Percentiles rank a stretch among this genome's conserved stretches.
phyloP scores from a whole-genome alignment of 2,329 filamentous ascomycete genomes.

The Diaporthe sp. region DNA sequence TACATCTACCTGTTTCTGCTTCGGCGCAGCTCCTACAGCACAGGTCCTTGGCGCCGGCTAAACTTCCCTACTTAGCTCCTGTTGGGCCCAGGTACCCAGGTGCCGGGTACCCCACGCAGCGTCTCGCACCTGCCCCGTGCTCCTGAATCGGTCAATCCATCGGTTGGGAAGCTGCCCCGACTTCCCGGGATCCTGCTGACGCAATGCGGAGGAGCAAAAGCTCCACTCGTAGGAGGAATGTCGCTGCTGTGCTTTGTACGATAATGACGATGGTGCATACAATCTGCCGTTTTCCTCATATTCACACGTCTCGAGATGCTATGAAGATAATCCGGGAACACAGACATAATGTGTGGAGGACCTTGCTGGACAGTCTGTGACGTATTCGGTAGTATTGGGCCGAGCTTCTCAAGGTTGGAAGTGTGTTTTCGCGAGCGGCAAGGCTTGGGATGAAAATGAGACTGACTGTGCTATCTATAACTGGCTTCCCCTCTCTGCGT shows the following conservation, averaged over 20 bases:
- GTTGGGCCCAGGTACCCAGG: conserved; percentile 5
- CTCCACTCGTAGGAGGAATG: not conserved
- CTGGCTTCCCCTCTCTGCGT: not conserved
- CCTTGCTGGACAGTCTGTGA: not conserved
- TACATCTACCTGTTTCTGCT: conserved; percentile 13
- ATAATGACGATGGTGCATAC: not conserved
- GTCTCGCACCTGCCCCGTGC: not conserved
- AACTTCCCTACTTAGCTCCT: conserved; percentile 19
- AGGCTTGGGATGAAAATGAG: conserved; percentile 22
- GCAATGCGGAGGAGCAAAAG: conserved; percentile 19
- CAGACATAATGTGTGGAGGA: not conserved
- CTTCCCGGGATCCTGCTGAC: conserved; percentile 14
- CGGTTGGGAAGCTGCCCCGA: conserved; percentile 28
- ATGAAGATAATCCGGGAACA: not conserved
- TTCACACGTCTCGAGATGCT: not conserved
- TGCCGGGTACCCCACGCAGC: not conserved
- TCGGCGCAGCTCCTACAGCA: conserved; percentile 19
- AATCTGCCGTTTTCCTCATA: too few species aligned
- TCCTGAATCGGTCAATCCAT: conserved; percentile 16
- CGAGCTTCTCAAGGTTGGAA: not conserved
- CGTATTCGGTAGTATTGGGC: not conserved
- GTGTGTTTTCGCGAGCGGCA: not conserved
- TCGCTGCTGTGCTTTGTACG: not conserved
- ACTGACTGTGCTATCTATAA: not conserved
- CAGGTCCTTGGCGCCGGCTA: conserved; percentile 16